Conservation (phyloP, 495 filamentous ascomycete genomes). For the Hyaloscypha hepaticicola region DNA sequence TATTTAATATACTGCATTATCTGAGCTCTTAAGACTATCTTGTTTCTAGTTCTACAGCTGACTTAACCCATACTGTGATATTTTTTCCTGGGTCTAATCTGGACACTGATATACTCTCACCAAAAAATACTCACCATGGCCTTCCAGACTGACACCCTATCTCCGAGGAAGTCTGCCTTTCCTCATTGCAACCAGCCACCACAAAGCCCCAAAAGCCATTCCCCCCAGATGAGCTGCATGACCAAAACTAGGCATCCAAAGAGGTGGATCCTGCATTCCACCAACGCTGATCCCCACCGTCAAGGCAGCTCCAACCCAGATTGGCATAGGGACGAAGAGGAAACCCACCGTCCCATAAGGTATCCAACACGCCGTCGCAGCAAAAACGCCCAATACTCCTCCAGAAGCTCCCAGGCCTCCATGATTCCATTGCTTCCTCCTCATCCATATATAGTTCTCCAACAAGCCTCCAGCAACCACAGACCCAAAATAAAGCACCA, state of each 20-base stretch:
- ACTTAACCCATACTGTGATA: neutral
- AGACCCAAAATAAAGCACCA: neutral
- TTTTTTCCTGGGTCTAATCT: neutral
- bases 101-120: neutral
- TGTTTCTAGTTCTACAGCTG: too few relatives aligned
- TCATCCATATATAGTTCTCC: neutral
- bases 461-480: slow-evolving; percentile 5
- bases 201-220: neutral
- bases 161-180: neutral
- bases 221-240: slow-evolving; percentile 7
- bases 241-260: neutral
- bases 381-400: neutral
- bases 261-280: neutral
- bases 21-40: too few relatives aligned
- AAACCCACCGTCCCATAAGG: neutral
- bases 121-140: too few relatives aligned
- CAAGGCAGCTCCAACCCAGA: slow-evolving; percentile 4
- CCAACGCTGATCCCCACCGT: slow-evolving; percentile 1
- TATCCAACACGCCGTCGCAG: neutral
- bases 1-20: too few relatives aligned
- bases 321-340: slow-evolving; percentile 7
- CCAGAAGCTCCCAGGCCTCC: slow-evolving; percentile 2
- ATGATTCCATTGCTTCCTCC: neutral
- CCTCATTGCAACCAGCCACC: neutral
- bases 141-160: neutral